Base-by-base conservation (phyloP, 192 early-diverging fungal species). In the Dissophora globulifera region DNA sequence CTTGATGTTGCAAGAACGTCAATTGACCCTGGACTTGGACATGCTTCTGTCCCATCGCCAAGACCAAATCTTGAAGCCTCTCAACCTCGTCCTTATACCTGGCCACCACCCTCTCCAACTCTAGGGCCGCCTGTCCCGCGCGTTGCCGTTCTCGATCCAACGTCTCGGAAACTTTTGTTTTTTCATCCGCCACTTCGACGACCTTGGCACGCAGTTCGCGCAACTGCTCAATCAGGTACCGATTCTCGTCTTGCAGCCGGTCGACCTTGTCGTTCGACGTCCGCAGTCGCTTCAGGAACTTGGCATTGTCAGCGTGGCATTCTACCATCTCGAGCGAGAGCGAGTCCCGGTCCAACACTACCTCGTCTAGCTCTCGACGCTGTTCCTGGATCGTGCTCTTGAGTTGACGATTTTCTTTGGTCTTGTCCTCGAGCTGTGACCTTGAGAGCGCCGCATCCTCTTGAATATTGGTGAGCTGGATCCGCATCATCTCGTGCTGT, bases 211-310 rank as follows among this genome's bases (percentile, higher is more conserved):
- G 61, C 26, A 64, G 22, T 15, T 63, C 69, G 2, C 60, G 38
- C 9, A 74, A 29, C 32, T 74, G 69, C 22, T 74, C 69, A 45
- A 74, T 74, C 53, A 74, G 41, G 12, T 58, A 35, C 12, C 69
- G 69, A 32, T 74, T 74, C 32, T 74, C 69, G 13, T 58, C 53
- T 49, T 74, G 69, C 23, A 74, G 25, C 41, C 42, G 20, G 17
- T 64, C 69, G 0, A 64, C 55, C 27, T 64, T 57, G 33, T 64
- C 60, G 1, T 47, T 59, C 7, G 60, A 63, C 3, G 45, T 47
- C 16, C 49, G 25, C 12, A 74, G 27, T n/a, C 69, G 61, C 25
- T 64, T 74, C 49, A 64, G 19, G 25, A 64, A 64, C 23, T 59
- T 63, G 7, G 69, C 60, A 19, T 74, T 63, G 29, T 74, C 69